Base-by-base conservation (phyloP, 129 eudicot genomes). In the Lactuca saligna region DNA sequence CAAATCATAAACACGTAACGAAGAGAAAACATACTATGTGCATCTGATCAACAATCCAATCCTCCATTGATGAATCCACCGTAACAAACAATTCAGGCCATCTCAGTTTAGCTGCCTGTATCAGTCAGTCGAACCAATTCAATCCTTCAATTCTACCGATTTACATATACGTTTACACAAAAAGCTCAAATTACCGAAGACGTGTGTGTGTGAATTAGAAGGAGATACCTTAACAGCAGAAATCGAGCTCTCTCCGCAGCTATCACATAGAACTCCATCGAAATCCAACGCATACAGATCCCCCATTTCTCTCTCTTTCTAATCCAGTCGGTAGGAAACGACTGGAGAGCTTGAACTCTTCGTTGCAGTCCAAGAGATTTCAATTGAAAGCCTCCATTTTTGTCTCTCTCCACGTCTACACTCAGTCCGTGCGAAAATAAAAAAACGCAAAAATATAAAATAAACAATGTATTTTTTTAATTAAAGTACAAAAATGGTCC, bases 1-100 rank as follows among this genome's bases (percentile, higher is more conserved):
- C 20, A 8, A 61, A 61, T 16, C 11, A 3, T 16, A 48, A 35
- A 25, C 7, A 15, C 4, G 48, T 8, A 32, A 63, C 0, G 7
- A n/a, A 29, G 11, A 12, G 63, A 17, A 57, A 38, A 48, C 74
- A 81, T 80, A 89, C 99, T 12, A 50, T 83, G 79, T 83, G 92
- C 99, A 94, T 94, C 79, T 94, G 99, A 76, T 94, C 91, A 79
- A 90, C 86, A 76, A 94, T 87, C 97, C 99, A 94, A 53, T 75
- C 88, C 71, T 94, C 97, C 66, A 82, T 56, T 9, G 93, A 66
- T 16, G 88, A 72, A 72, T 87, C 95, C 46, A 90, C 89, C 69
- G 85, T 80, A 29, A 78, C 54, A 61, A 90, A 94, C 39, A 94
- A 72, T 57, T 74, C 79, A 25, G 97, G 97, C 99, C 99, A 94